Percentiles rank a stretch among this genome's conserved stretches.
Conservation (phyloP, 371 early-diverging fungal genomes). For the Quaeritorhiza haematococci region DNA sequence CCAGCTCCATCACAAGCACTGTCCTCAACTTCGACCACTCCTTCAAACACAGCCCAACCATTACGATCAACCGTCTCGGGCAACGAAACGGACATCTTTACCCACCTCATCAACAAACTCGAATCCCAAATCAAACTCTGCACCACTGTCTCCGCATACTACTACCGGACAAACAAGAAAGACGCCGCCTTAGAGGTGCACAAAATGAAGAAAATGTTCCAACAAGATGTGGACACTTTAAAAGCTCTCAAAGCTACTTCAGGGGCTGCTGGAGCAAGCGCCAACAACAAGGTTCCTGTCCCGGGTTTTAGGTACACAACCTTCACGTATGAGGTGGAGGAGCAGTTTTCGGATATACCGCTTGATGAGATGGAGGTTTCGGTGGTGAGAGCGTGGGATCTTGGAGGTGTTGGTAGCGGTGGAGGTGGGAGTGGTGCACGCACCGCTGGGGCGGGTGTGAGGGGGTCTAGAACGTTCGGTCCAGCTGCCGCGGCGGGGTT, state of each 20-base stretch:
- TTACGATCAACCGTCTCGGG: not conserved
- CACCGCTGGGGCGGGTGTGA: not conserved
- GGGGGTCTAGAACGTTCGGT: not conserved
- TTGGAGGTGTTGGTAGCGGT: conserved; percentile 40
- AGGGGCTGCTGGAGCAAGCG: too few relatives aligned
- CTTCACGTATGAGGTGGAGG: conserved; percentile 55
- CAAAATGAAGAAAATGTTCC: conserved; percentile 51
- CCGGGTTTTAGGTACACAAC: conserved; percentile 55
- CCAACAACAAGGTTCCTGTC: conserved; percentile 6
- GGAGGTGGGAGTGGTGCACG: not conserved
- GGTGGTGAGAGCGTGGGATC: conserved; percentile 50
- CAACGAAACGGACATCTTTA: conserved; percentile 3
- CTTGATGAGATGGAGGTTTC: conserved; percentile 62
- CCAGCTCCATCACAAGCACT: not conserved
- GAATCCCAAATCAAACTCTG: conserved; percentile 60
- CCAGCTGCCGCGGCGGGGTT: not conserved
- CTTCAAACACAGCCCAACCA: not conserved
- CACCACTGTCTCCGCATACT: conserved; percentile 51
- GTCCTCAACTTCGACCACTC: not conserved
- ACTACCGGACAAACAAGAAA: conserved; percentile 36
- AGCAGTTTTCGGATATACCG: conserved; percentile 51
- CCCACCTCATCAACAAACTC: conserved; percentile 26
- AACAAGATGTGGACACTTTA: conserved; percentile 57
- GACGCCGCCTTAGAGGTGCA: conserved; percentile 41
- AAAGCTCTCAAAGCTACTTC: conserved; percentile 28